A percentile compares a stretch with the other conserved stretches of the same genome.
These are phyloP conservation scores for Gastrodia elata DNA, from an alignment of 106 monocot genomes.

Conservation along the genomic window DNA sequence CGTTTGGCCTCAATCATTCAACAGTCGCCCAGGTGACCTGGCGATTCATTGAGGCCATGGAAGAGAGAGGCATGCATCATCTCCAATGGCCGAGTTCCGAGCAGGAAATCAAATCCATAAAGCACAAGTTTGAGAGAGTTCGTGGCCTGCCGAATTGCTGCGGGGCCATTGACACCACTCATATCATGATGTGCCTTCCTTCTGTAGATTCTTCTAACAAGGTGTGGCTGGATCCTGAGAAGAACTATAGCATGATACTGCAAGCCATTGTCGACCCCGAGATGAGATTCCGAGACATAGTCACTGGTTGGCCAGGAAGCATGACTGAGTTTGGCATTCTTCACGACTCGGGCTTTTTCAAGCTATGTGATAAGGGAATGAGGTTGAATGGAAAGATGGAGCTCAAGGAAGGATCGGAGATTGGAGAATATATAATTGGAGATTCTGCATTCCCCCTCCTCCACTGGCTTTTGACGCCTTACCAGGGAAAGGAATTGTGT, in stretches of 20 bases:
- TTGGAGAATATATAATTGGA: conserved; percentile 70
- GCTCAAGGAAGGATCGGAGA: conserved; percentile 25
- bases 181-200: conserved; percentile 63
- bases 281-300: conserved; percentile 55
- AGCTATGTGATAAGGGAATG: conserved; percentile 54
- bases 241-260: conserved; percentile 65
- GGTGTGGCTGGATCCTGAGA: conserved; percentile 53
- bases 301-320: conserved; percentile 89
- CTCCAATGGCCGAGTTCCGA: conserved; percentile 50
- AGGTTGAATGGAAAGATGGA: conserved; percentile 37
- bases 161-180: conserved; percentile 65
- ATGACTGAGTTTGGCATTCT: conserved; percentile 53
- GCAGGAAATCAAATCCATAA: conserved; percentile 31
- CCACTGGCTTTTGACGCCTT: conserved; percentile 83
- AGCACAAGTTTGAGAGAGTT: conserved; percentile 51
- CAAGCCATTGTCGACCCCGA: conserved; percentile 49
- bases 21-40: conserved; percentile 66
- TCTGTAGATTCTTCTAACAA: conserved; percentile 39
- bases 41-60: conserved; percentile 64
- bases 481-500: conserved; percentile 42
- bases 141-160: conserved; percentile 64
- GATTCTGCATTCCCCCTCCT: conserved; percentile 66
- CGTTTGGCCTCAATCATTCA: conserved; percentile 54
- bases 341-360: conserved; percentile 58
- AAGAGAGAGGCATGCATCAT: conserved; percentile 49